Conservation (phyloP, 441 rosid species). For the Gossypium lobatum region DNA sequence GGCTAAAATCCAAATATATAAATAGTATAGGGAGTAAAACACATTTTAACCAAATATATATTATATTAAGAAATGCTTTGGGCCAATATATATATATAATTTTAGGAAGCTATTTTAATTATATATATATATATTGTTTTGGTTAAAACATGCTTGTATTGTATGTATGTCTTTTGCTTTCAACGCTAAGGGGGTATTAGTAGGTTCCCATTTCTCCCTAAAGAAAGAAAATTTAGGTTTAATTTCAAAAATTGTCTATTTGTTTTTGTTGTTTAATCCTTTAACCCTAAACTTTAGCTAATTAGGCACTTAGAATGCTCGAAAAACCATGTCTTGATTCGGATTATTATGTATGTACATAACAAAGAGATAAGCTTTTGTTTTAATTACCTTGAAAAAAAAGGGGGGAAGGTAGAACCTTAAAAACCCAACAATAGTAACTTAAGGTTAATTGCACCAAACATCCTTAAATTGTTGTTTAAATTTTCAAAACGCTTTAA, state of each 20-base stretch:
- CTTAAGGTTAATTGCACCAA: background rate
- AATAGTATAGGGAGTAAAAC: too few species aligned
- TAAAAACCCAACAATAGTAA: background rate
- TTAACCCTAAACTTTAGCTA: background rate
- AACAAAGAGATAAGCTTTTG: background rate
- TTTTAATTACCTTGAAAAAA: background rate
- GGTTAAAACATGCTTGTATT: conserved; percentile 8
- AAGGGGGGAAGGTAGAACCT: background rate
- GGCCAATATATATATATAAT: background rate
- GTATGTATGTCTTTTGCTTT: conserved; percentile 21
- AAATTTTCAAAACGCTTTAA: too few species aligned
- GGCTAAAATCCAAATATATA: too few species aligned
- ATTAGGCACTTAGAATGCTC: background rate
- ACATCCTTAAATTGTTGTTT: too few species aligned
- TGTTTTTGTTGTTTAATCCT: background rate
- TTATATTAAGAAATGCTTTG: too few species aligned
- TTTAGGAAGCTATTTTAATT: conserved; percentile 18
- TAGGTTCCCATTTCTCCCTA: conserved; percentile 16
- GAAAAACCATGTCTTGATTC: background rate
- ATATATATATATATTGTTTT: background rate
- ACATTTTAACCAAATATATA: too few species aligned
- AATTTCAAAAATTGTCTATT: background rate
- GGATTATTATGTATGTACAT: background rate
- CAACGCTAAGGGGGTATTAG: conserved; percentile 13
- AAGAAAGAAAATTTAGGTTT: background rate